A percentile compares a stretch with the other conserved stretches of the same genome.
Conservation (phyloP, 129 eudicot species). For the Arctium minus region DNA sequence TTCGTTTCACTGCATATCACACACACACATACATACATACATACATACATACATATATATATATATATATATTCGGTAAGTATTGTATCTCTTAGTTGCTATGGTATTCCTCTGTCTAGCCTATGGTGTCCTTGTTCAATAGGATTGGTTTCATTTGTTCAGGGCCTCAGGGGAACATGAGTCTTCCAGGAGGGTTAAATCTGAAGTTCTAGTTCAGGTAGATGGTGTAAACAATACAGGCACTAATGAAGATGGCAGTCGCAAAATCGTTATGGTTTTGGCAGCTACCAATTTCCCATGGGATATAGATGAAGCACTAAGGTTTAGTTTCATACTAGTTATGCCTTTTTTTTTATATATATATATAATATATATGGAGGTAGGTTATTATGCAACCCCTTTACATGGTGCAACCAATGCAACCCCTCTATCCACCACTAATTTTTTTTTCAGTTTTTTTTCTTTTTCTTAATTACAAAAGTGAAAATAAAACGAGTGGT, state of each 20-base stretch:
- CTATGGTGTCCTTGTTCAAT: neutral
- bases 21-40: neutral
- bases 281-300: slow-evolving; percentile 99
- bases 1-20: too few relatives aligned
- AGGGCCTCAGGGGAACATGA: slow-evolving; percentile 99
- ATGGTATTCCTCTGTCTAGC: neutral
- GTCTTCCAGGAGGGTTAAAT: slow-evolving; percentile 96
- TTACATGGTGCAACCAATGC: too few relatives aligned
- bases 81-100: neutral
- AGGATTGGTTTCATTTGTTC: slow-evolving; percentile 23
- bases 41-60: too few relatives aligned
- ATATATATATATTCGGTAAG: neutral
- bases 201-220: slow-evolving; percentile 94
- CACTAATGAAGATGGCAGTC: slow-evolving; percentile 93
- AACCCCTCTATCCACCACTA: too few relatives aligned
- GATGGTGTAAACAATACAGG: slow-evolving; percentile 83
- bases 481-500: too few relatives aligned
- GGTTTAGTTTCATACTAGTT: slow-evolving; percentile 35
- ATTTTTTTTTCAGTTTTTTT: too few relatives aligned
- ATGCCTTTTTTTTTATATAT: neutral
- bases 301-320: slow-evolving; percentile 98
- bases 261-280: slow-evolving; percentile 95
- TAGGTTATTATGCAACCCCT: too few relatives aligned
- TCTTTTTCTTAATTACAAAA: too few relatives aligned
- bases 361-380: neutral